Evolutionary conservation across 441 rosid genomes (phyloP).

Genomic region (Theobroma grandiflorum): DNA sequence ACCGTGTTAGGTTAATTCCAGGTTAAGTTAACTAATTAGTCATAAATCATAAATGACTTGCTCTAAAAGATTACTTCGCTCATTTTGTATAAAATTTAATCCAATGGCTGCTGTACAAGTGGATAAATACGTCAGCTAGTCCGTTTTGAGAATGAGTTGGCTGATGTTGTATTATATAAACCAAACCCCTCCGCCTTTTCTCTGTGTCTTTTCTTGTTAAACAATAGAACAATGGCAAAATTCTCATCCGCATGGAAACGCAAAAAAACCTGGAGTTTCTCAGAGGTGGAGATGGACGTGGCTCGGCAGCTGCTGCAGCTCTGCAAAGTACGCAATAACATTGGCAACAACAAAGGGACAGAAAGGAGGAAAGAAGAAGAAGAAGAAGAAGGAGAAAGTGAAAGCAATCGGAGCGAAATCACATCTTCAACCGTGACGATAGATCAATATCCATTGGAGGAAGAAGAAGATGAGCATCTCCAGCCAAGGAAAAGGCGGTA

Average conservation of each 20-base stretch:
- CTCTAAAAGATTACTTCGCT: not conserved
- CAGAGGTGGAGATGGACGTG: conserved; percentile 28
- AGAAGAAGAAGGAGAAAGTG: not conserved
- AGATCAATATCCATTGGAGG: not conserved
- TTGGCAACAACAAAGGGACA: not conserved
- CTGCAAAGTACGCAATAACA: not conserved
- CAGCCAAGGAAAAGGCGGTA: conserved; percentile 3
- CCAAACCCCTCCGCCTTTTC: not conserved
- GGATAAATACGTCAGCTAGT: not conserved
- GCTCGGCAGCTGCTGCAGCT: conserved; percentile 27
- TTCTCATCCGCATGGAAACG: not conserved
- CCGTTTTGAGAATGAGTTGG: not conserved
- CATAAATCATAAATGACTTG: not conserved
- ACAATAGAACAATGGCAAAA: not conserved
- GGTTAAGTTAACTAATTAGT: too few relatives aligned
- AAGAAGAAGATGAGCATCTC: not conserved
- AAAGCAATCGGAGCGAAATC: not conserved
- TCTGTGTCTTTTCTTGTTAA: not conserved
- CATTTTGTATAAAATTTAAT: not conserved
- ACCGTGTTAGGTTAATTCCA: too few relatives aligned
- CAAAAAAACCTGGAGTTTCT: not conserved
- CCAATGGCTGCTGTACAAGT: not conserved
- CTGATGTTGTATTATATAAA: not conserved
- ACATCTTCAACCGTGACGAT: not conserved
- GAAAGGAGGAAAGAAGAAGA: not conserved